Evolutionary conservation across 2,329 filamentous ascomycete species (phyloP).

Genomic region (Diplodia mutila): DNA sequence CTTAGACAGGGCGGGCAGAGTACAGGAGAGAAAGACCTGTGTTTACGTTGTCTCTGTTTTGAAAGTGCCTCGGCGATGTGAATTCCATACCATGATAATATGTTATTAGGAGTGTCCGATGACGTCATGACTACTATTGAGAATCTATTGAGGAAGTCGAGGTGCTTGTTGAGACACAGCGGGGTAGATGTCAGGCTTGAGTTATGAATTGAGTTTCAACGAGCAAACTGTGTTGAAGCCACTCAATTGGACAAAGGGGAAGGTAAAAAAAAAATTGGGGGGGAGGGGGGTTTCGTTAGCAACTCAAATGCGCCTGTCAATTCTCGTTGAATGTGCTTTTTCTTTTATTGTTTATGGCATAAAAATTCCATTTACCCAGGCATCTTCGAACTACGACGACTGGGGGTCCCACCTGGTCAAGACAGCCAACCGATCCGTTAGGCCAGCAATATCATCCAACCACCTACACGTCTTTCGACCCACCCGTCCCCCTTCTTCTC

Average conservation of each 20-base stretch:
- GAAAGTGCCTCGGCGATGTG: not conserved
- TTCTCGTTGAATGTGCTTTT: too few relatives aligned
- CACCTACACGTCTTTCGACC: not conserved
- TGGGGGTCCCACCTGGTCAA: too few relatives aligned
- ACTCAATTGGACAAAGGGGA: too few relatives aligned
- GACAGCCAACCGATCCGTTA: not conserved
- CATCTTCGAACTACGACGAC: too few relatives aligned
- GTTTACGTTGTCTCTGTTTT: not conserved
- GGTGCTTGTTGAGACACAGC: not conserved
- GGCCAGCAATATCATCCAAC: not conserved
- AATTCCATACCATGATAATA: not conserved
- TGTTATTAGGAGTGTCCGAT: not conserved
- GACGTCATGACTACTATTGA: not conserved
- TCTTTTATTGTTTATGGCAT: too few relatives aligned
- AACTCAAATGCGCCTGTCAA: too few relatives aligned
- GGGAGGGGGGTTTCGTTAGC: too few relatives aligned
- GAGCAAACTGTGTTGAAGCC: too few relatives aligned
- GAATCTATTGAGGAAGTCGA: not conserved
- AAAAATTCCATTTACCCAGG: too few relatives aligned
- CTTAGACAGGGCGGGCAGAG: not conserved
- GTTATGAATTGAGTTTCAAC: too few relatives aligned
- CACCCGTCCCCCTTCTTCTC: not conserved
- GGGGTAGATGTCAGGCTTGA: too few relatives aligned
- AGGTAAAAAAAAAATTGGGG: too few relatives aligned
- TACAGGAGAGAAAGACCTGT: not conserved